Evolutionary conservation across 805 yeast species (phyloP), one percentile per base, ranked within the genome.

Genomic region (Blastobotrys terrestris): DNA sequence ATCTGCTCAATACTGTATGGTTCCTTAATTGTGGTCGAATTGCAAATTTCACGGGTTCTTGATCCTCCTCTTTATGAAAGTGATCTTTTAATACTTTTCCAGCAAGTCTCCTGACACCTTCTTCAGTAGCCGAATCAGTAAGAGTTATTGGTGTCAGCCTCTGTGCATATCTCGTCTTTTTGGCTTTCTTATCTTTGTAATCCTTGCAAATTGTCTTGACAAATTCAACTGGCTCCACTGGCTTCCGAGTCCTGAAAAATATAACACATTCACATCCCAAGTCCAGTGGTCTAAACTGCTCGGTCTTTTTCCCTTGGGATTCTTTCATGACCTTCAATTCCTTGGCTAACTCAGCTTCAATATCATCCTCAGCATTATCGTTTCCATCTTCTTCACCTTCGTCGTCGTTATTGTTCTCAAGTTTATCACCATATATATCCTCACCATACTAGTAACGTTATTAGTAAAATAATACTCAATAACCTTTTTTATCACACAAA

Each of bases 11-110:
- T 0, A 83, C 77, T 61, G 81, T 85, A 72, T 89, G 91, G 67
- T 88, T 87, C 60, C 99, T 73, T 59, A 84, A 76, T 1, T 84
- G 76, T 1, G 95, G 81, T 58, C 90, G 85, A 45, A 94, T 85
- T 3, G 98, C 96, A 71, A 87, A 94, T 54, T 67, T 76, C 15
- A 65, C 48, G 3, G 72, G 71, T 46, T 65, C 55, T 48, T 71
- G 72, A 21, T 56, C 60, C 31, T 67, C 70, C 16, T 67, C 72
- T 31, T 68, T 67, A 60, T 85, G 90, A 65, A 89, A 85, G 66
- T 83, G 87, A 1, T 87, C 85, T 18, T 69, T 74, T 50, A 88
- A 66, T n/a, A 89, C 83, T 48, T 72, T 71, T 49, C 72, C 69
- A 6, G 87, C 79, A 53, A 89, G 65, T 59, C 78, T 79, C 48